Evolutionary conservation across 305 asterid species (phyloP), one percentile per base, ranked within the genome.

Genomic region (Fraxinus greggii): DNA sequence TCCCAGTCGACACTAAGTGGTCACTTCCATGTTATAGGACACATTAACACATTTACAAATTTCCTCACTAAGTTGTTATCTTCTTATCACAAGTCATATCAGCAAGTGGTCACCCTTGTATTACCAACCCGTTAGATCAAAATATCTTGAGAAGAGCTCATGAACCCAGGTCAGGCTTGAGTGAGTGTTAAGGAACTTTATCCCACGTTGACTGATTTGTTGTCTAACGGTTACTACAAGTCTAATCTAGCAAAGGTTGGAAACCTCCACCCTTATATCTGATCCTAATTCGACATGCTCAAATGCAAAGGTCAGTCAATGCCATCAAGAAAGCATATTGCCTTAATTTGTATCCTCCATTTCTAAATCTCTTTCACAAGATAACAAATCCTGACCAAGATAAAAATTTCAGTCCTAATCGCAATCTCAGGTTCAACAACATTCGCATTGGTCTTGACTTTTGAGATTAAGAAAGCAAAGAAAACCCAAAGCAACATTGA

Each of bases 401-500:
- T 19, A 21, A 48, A 75, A 7, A 1, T 9, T 75, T 75, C 1
- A 21, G 35, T 38, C 8, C 26, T 56, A 28, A 48, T 15, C 17
- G 17, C 40, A 29, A 42, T 7, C 38, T 24, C 7, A 51, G 13
- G 38, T 4, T 65, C 56, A 76, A 51, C 40, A 26, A 76, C 23
- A 76, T 19, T n/a, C 42, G 42, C 29, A 19, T 40, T 7, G 28
- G 3, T 48, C 74, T 33, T 42, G 51, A 32, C 72, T 31, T 40
- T 26, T 56, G 2, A 42, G 63, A 82, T 77, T n/a, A 82, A 70
- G 54, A 38, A 76, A 59, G 42, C 67, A 83, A 76, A 72, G 76
- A 61, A 78, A 29, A 75, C 76, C 29, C n/a, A 29, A 48, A 32
- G 24, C 59, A 23, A 45, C 35, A 48, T 28, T 63, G 69, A n/a